Evolutionary conservation across 768 basidiomycete genomes (phyloP), one percentile per base, ranked within the genome.

Genomic region (Tylopilus cervinicoccineus): DNA sequence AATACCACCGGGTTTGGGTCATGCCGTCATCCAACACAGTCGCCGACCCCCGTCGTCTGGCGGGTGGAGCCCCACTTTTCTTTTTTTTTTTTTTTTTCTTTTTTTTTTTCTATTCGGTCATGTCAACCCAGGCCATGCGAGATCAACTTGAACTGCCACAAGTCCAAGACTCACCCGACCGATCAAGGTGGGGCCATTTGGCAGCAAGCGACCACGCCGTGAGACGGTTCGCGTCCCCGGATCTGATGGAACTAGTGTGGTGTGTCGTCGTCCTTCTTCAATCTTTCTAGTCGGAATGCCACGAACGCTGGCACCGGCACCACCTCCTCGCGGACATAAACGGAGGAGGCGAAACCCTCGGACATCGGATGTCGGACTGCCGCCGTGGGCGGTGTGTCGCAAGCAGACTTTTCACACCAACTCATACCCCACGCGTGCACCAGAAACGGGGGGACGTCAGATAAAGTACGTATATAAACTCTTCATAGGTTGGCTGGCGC

Each of bases 11-110:
- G 26, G 47, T 28, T 1, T 24, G 32, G 4, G 9, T 22, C 28
- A 47, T 62, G 59, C 56, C 56, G 64, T 55, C 17, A 60, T 23
- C 38, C 5, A 24, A 2, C 2, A 19, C n/a, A 31, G 26, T 41
- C 11, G 26, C 23, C 16, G 45, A 36, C 42, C 31, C 20, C 43
- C 23, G 27, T 32, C 10, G 24, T 31, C 13, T 9, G 29, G 40
- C 13, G 12, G 29, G 40, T 32, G 52, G 57, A 43, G 49, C 56
- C 28, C 51, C 45, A 39, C 27, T 41, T 41, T 31, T 43, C 12
- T 41, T 32, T 40, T 31, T 6, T 1, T 9, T n/a, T 23, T 16
- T n/a, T 36, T 43, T 16, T 41, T 32, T 40, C 27, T 6, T 1
- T 43, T 16, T 41, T 32, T 40, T 31, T 6, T 1, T 9, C 17